These are phyloP conservation scores for Kazachstania viticola DNA, from an alignment of 805 yeast genomes.

Conservation along the genomic window DNA sequence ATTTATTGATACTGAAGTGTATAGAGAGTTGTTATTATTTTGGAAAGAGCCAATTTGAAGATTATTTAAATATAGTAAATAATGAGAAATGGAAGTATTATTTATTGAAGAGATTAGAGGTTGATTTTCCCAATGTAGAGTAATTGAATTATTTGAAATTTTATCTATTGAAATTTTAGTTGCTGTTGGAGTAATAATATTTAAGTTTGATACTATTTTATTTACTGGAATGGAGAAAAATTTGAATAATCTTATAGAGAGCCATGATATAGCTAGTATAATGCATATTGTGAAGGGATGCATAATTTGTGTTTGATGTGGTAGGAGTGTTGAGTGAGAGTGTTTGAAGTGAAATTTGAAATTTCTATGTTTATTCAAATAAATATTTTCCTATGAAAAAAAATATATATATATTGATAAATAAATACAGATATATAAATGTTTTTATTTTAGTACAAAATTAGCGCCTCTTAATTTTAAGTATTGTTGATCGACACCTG, in stretches of 20 bases:
- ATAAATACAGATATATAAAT: too few species aligned
- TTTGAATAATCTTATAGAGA: constrained; percentile 18
- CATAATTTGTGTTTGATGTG: too few species aligned
- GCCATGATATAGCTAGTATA: constrained; percentile 15
- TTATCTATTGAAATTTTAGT: constrained; percentile 26
- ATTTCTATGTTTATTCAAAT: too few species aligned
- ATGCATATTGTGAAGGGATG: constrained; percentile 3
- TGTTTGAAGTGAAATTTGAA: too few species aligned
- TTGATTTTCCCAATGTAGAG: constrained; percentile 28
- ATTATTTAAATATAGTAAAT: constrained; percentile 22
- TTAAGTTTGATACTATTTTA: constrained; percentile 19
- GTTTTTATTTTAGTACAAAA: constrained; percentile 51
- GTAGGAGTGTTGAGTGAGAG: too few species aligned
- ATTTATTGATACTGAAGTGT: constrained; percentile 25
- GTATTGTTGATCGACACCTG: constrained; percentile 90
- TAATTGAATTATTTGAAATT: constrained; percentile 18
- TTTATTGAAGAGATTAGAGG: constrained; percentile 1
- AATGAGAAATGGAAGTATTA: constrained; percentile 15
- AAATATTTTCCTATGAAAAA: too few species aligned
- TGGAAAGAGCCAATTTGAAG: constrained; percentile 22
- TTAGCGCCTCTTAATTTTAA: constrained; percentile 80
- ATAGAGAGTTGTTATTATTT: constrained; percentile 19
- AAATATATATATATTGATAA: too few species aligned
- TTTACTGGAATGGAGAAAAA: constrained; percentile 22
- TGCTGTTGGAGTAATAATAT: constrained; percentile 24